phyloP scores from a whole-genome alignment of 148 eudicot genomes.

The Rhododendron kiyosumense region DNA sequence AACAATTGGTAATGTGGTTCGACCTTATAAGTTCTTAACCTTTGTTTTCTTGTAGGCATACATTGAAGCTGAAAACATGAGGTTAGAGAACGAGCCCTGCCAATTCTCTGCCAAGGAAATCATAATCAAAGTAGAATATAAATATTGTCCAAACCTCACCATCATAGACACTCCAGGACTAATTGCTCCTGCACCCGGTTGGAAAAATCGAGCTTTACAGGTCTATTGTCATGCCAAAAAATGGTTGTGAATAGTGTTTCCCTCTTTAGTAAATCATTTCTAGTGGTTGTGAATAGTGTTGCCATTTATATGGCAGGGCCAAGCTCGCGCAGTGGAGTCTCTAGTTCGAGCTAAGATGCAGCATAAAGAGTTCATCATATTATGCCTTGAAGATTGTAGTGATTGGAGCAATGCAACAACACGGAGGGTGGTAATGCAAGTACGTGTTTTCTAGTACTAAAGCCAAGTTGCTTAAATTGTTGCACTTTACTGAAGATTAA shows the following conservation, averaged over 20 bases:
- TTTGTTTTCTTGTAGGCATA: constrained; percentile 47
- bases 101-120: constrained; percentile 95
- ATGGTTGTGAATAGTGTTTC: background rate
- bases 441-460: constrained; percentile 23
- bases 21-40: background rate
- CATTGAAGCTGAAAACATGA: constrained; percentile 97
- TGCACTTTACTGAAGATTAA: background rate
- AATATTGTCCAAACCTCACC: constrained; percentile 92
- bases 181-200: constrained; percentile 93
- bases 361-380: constrained; percentile 83
- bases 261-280: constrained; percentile 1
- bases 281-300: constrained; percentile 5
- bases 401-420: constrained; percentile 99
- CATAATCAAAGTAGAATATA: constrained; percentile 78
- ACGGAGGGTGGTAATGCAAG: constrained; percentile 97
- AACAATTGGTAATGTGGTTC: background rate
- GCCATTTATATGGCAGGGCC: constrained; percentile 46
- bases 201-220: constrained; percentile 76
- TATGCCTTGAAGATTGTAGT: constrained; percentile 96
- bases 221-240: constrained; percentile 25
- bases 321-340: constrained; percentile 92
- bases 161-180: constrained; percentile 98
- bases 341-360: constrained; percentile 98
- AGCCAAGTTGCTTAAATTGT: background rate
- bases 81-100: constrained; percentile 77